Percentiles rank a stretch among this genome's conserved stretches.
These are phyloP conservation scores for Arthrobotrys pseudoclavata DNA, from an alignment of 2,329 filamentous ascomycete genomes.

Conservation along the genomic window DNA sequence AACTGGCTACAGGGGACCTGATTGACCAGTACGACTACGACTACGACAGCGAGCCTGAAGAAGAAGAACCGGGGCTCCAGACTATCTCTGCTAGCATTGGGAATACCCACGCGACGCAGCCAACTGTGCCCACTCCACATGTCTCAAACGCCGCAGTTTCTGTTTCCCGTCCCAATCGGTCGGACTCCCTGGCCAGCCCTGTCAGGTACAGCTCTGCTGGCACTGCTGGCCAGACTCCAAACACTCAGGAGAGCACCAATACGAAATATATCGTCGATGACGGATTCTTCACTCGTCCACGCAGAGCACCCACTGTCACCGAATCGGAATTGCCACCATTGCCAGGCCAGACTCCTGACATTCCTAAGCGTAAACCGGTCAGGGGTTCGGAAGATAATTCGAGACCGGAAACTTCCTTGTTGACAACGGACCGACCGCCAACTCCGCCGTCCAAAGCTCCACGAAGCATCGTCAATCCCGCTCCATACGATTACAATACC, in stretches of 20 bases:
- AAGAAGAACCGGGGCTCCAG: constrained; percentile 23
- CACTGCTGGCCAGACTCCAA: constrained; percentile 11
- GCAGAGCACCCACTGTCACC: constrained; percentile 40
- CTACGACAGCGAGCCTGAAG: constrained; percentile 37
- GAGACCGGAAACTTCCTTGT: constrained; percentile 29
- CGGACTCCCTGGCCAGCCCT: constrained; percentile 43
- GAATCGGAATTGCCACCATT: constrained; percentile 55
- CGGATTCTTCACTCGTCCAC: constrained; percentile 38
- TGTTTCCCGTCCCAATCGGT: constrained; percentile 51
- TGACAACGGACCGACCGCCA: constrained; percentile 45
- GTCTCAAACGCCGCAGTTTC: constrained; percentile 46
- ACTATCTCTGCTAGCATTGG: constrained; percentile 12
- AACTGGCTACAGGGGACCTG: constrained; percentile 46
- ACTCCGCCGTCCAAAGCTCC: constrained; percentile 52
- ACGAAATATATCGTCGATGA: constrained; percentile 55
- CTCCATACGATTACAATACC: constrained; percentile 39
- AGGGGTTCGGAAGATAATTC: constrained; percentile 45
- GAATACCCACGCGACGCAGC: constrained; percentile 36
- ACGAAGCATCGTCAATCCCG: constrained; percentile 22
- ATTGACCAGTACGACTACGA: constrained; percentile 56
- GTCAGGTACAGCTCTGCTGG: constrained; percentile 40
- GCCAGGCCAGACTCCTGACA: constrained; percentile 52
- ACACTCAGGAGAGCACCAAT: constrained; percentile 55
- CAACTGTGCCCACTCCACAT: constrained; percentile 25
- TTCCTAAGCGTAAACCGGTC: constrained; percentile 54